These are phyloP conservation scores for Nematocida sp. DNA, from an alignment of 371 early-diverging fungal species.

Conservation along the genomic window DNA sequence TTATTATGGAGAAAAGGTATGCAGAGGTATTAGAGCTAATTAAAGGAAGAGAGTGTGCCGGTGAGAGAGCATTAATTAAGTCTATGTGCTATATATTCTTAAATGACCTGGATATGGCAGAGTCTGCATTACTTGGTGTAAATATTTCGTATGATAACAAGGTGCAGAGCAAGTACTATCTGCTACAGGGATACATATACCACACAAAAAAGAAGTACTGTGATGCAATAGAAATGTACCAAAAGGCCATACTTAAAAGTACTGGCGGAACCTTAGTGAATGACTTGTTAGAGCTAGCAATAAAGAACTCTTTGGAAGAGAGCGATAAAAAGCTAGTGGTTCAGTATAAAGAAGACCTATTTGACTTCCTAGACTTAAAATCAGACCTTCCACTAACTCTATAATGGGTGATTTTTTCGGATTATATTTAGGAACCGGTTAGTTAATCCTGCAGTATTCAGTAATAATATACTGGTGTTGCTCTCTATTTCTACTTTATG, in stretches of 20 bases:
- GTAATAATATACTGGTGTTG: too few species aligned
- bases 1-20: constrained; percentile 22
- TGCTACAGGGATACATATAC: constrained; percentile 37
- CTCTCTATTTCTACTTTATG: too few species aligned
- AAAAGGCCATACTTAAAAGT: constrained; percentile 45
- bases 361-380: constrained; percentile 55
- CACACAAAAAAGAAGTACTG: constrained; percentile 45
- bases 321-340: constrained; percentile 4
- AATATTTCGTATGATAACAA: constrained; percentile 14
- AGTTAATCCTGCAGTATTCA: too few species aligned
- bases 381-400: constrained; percentile 25
- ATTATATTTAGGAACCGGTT: neutral
- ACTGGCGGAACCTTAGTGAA: constrained; percentile 29
- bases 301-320: constrained; percentile 52
- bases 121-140: neutral
- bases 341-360: constrained; percentile 52
- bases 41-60: neutral
- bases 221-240: constrained; percentile 53
- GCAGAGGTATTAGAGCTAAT: constrained; percentile 24
- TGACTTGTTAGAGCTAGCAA: constrained; percentile 56
- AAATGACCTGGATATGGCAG: neutral
- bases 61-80: constrained; percentile 30
- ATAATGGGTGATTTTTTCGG: neutral
- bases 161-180: constrained; percentile 46
- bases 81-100: constrained; percentile 39